Conservation (phyloP, 129 eudicot genomes). For the Flaveria ramosissima region DNA sequence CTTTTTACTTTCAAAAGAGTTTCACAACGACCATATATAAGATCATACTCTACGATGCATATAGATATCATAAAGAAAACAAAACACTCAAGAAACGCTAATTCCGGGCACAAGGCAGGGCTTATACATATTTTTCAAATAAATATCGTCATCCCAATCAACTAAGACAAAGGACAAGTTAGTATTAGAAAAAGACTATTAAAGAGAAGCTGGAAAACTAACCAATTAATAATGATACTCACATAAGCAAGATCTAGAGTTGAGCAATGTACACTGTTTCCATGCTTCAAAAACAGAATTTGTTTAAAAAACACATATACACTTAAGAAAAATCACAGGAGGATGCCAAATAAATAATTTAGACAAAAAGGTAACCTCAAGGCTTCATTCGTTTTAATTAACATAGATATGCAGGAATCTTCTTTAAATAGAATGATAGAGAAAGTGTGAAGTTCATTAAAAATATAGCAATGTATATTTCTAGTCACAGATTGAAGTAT, state of each 20-base stretch:
- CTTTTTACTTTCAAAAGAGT: conserved; percentile 18
- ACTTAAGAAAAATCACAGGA: conserved; percentile 25
- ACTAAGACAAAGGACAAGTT: conserved; percentile 12
- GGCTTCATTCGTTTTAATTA: conserved; percentile 2
- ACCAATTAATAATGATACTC: conserved; percentile 36
- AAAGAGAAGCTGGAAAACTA: conserved; percentile 13
- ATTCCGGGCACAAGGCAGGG: conserved; percentile 16
- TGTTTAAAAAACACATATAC: conserved; percentile 11
- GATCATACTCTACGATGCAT: conserved; percentile 11
- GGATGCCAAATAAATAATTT: conserved; percentile 18
- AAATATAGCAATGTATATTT: neutral
- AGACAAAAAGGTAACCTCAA: neutral
- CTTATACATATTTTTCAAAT: neutral
- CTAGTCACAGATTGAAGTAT: neutral
- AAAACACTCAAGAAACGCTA: conserved; percentile 17
- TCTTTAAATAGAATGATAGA: neutral
- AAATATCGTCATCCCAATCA: neutral
- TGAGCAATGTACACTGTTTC: conserved; percentile 93
- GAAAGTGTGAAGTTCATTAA: neutral
- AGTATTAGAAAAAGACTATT: neutral
- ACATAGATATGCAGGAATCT: conserved; percentile 11
- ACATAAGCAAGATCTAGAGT: conserved; percentile 94
- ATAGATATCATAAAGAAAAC: neutral
- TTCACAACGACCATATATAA: neutral
- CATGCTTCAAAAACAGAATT: conserved; percentile 77